Evolutionary conservation across 371 early-diverging fungal genomes (phyloP), one percentile per base, ranked within the genome.

Genomic region (Rhizopus microsporus): DNA sequence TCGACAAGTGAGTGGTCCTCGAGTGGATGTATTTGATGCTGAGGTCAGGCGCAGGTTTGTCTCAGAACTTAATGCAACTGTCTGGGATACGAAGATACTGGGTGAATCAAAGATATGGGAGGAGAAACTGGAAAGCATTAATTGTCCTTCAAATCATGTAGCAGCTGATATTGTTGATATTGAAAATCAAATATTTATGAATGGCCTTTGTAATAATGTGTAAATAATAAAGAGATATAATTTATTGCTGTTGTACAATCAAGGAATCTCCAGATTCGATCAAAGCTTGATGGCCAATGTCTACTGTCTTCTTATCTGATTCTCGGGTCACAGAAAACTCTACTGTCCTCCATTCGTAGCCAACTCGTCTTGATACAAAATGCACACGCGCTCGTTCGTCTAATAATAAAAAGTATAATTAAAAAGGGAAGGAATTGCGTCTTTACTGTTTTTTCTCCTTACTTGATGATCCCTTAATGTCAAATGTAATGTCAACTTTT

Each of bases 391-490:
- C 79, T n/a, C 65, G 65, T 51, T 74, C 68, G 29, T 72, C 79
- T 75, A 60, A 35, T 29, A 46, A 46, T 15, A 5, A 15, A 23
- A 23, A 23, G 15, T 13, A 12, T 32, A 8, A 2, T 16, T 32
- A 39, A 13, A 15, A 17, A 38, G 13, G 3, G 42, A 17, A 15
- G 50, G 7, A 15, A 8, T 10, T 16, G 5, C 29, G 13, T 33
- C 6, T 13, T n/a, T 37, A 23, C 23, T 53, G 17, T 23, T 51
- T 59, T 54, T 9, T 13, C 48, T 15, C 34, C 47, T 56, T 74
- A 84, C 84, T 81, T 62, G 74, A 77, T 13, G 67, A 60, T 3
- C 88, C 85, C 12, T 74, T 71, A 34, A 88, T 76, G 30, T 78
- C 73, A 60, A 80, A 88, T 33, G 72, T 68, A 59, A 87, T 80